These are phyloP conservation scores for Candida peoriensis DNA, from an alignment of 805 yeast genomes.

Conservation along the genomic window DNA sequence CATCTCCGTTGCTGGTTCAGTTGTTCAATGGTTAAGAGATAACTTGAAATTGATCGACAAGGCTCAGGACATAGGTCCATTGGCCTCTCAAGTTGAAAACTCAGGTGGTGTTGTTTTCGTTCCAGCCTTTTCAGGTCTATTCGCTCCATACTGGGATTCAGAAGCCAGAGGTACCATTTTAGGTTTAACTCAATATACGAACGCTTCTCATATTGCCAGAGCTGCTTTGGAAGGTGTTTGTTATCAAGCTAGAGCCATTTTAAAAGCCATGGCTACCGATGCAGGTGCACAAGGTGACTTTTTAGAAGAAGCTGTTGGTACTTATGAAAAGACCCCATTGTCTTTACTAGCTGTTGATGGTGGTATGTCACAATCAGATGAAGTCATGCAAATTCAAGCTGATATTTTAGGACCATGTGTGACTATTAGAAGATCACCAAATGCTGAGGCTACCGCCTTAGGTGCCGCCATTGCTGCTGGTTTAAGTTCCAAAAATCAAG, in stretches of 20 bases:
- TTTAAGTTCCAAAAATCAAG: slow-evolving; percentile 42
- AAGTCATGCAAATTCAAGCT: slow-evolving; percentile 91
- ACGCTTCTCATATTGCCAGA: slow-evolving; percentile 86
- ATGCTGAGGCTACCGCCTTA: slow-evolving; percentile 87
- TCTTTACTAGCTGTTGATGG: slow-evolving; percentile 79
- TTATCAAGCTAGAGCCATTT: slow-evolving; percentile 86
- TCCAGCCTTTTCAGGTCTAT: slow-evolving; percentile 90
- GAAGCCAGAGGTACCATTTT: slow-evolving; percentile 89
- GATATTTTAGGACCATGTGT: slow-evolving; percentile 87
- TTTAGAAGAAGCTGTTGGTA: slow-evolving; percentile 43
- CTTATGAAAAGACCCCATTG: slow-evolving; percentile 44
- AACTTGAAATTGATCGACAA: slow-evolving; percentile 76
- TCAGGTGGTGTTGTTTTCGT: slow-evolving; percentile 92
- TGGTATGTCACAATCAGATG: slow-evolving; percentile 89
- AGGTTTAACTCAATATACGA: slow-evolving; percentile 90
- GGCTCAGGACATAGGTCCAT: slow-evolving; percentile 85
- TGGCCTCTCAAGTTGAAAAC: slow-evolving; percentile 75
- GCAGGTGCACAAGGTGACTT: slow-evolving; percentile 56
- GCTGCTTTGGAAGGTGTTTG: slow-evolving; percentile 96
- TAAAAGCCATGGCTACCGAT: slow-evolving; percentile 85
- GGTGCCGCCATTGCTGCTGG: slow-evolving; percentile 98
- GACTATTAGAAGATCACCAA: slow-evolving; percentile 72
- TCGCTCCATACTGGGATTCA: slow-evolving; percentile 95
- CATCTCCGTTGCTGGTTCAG: slow-evolving; percentile 92
- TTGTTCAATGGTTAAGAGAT: slow-evolving; percentile 91